Conservation (phyloP, 1,139 yeast genomes). For the Ogataea hybrid region DNA sequence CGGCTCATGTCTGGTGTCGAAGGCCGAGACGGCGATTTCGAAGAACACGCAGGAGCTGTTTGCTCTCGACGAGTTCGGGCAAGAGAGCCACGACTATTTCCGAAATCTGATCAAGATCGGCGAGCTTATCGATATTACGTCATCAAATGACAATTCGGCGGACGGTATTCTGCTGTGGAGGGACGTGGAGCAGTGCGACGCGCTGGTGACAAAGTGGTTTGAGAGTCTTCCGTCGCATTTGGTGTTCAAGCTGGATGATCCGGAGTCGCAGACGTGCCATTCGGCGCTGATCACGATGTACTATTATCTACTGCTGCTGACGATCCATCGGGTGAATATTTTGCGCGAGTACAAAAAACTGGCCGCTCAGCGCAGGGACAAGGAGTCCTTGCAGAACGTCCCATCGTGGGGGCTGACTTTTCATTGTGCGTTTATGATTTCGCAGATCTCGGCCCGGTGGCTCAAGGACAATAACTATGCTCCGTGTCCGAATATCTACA, state of each 20-base stretch:
- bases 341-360: conserved; percentile 23
- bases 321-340: conserved; percentile 68
- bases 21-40: conserved; percentile 42
- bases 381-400: conserved; percentile 47
- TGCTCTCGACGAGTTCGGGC: conserved; percentile 48
- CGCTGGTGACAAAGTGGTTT: conserved; percentile 79
- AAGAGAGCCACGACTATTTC: conserved; percentile 52
- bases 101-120: conserved; percentile 66
- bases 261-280: conserved; percentile 47
- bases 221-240: conserved; percentile 61
- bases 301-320: conserved; percentile 66
- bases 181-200: conserved; percentile 61
- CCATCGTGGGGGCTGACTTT: conserved; percentile 83
- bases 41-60: conserved; percentile 69
- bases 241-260: conserved; percentile 57
- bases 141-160: not conserved
- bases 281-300: conserved; percentile 65
- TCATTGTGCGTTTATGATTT: conserved; percentile 78
- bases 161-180: not conserved
- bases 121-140: conserved; percentile 59
- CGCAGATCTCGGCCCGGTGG: conserved; percentile 52
- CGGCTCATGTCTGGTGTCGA: conserved; percentile 59
- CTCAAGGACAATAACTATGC: conserved; percentile 46
- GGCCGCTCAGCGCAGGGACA: not conserved
- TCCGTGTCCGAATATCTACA: conserved; percentile 67